Conservation (phyloP, 768 basidiomycete genomes). For the Psilocybe azurescens region DNA sequence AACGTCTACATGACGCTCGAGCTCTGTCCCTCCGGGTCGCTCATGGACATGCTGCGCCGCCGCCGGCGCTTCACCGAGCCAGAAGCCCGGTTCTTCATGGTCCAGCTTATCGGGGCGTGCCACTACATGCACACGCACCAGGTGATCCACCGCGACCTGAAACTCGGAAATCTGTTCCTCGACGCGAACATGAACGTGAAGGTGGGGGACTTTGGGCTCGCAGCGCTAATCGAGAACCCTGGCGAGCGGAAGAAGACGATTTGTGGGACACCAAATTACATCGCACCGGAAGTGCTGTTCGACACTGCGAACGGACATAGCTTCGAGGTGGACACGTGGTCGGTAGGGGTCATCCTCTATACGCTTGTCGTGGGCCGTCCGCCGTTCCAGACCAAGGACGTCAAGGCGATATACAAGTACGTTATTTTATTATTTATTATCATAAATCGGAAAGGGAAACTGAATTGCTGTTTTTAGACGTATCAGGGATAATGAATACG, state of each 20-base stretch:
- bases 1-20: constrained; percentile 99
- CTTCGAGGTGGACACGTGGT: constrained; percentile 99
- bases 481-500: constrained; percentile 92
- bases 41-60: constrained; percentile 90
- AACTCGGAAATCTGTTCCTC: constrained; percentile 94
- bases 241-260: constrained; percentile 99
- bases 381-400: constrained; percentile 98
- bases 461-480: constrained; percentile 52
- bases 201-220: constrained; percentile 98
- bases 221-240: constrained; percentile 94
- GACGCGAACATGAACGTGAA: constrained; percentile 94
- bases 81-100: constrained; percentile 91
- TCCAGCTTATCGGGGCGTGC: constrained; percentile 95
- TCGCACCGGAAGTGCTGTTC: constrained; percentile 96
- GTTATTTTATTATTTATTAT: constrained; percentile 25
- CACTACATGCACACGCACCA: constrained; percentile 97
- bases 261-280: constrained; percentile 98
- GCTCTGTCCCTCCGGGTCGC: constrained; percentile 86
- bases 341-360: constrained; percentile 95
- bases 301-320: constrained; percentile 96
- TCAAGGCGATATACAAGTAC: constrained; percentile 94
- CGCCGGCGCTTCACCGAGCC: constrained; percentile 90
- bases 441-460: constrained; percentile 5
- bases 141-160: constrained; percentile 97
- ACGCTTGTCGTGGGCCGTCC: constrained; percentile 93